Base-by-base conservation (phyloP, 139 green algal genomes). In the Coccomyxa sp. region DNA sequence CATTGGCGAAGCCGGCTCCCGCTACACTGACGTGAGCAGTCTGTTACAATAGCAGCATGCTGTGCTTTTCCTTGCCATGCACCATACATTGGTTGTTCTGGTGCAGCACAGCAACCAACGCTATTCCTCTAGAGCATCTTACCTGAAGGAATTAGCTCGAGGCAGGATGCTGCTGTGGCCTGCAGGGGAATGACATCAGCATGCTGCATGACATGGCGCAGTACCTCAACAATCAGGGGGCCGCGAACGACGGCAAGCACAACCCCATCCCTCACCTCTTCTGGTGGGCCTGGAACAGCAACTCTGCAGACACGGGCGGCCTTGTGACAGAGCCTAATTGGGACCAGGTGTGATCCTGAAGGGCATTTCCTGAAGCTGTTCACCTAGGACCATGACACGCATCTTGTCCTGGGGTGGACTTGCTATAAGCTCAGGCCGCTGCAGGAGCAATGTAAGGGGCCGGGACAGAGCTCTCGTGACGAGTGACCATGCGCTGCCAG, bases 221-320 rank as follows among this genome's bases (percentile, higher is more conserved):
- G n/a, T 71, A 71, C 64, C 27, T 71, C 10, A 71, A 71, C 64
- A 71, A 71, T 71, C 2, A 71, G 64, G 64, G 7, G 12, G 64
- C 27, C n/a, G 64, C 64, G 24, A 71, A 71, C 64, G 64, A 71
- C 35, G 64, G 64, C 14, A 22, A 16, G 24, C 64, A 71, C 64
- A 71, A 71, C 34, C 69, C 34, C 33, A 74, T 74, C 14, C 35
- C 33, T 6, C 29, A 74, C 69, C 29, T 40, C 14, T 33, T 76
- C 39, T 58, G 72, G 39, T 76, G 24, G 27, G 27, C 55, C 82
- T 89, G 79, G 79, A 88, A 90, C 70, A 81, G 83, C 74, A 90
- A 90, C 81, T 81, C 58, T 73, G 77, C 75, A 2, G 86, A 88
- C 76, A 90, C 86, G 18, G 86, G 86, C 18, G 86, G 83, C 38